Conservation (phyloP, 441 rosid species). For the Corymbia calophylla region DNA sequence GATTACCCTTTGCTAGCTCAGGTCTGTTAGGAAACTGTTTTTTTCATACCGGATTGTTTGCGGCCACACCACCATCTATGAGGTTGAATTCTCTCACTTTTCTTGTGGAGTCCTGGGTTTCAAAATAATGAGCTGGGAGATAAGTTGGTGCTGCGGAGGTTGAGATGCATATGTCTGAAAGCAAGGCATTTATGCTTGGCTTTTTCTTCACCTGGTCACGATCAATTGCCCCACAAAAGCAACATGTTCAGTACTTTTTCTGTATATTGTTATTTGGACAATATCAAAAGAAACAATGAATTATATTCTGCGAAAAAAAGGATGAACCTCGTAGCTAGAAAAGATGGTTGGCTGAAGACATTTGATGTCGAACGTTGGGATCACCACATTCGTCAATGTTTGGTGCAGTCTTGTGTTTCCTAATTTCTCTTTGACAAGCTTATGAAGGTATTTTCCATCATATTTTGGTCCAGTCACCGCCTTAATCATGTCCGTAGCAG, state of each 20-base stretch:
- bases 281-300: neutral
- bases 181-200: conserved; percentile 35
- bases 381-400: conserved; percentile 39
- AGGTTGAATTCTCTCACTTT: conserved; percentile 46
- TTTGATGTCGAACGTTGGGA: conserved; percentile 65
- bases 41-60: conserved; percentile 50
- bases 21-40: neutral
- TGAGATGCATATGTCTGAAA: conserved; percentile 59
- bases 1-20: neutral
- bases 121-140: conserved; percentile 56
- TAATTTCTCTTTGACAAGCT: conserved; percentile 17
- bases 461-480: neutral
- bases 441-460: conserved; percentile 7
- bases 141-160: conserved; percentile 91
- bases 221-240: neutral
- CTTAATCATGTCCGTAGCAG: neutral
- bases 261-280: neutral
- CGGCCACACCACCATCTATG: conserved; percentile 69
- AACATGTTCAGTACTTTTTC: neutral
- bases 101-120: conserved; percentile 29
- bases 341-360: conserved; percentile 56
- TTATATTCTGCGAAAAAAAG: neutral
- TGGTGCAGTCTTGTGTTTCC: conserved; percentile 22
- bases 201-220: conserved; percentile 25
- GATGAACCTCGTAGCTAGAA: conserved; percentile 39